Evolutionary conservation across 2,329 filamentous ascomycete species (phyloP).

Genomic region (Plectosphaerella plurivora): DNA sequence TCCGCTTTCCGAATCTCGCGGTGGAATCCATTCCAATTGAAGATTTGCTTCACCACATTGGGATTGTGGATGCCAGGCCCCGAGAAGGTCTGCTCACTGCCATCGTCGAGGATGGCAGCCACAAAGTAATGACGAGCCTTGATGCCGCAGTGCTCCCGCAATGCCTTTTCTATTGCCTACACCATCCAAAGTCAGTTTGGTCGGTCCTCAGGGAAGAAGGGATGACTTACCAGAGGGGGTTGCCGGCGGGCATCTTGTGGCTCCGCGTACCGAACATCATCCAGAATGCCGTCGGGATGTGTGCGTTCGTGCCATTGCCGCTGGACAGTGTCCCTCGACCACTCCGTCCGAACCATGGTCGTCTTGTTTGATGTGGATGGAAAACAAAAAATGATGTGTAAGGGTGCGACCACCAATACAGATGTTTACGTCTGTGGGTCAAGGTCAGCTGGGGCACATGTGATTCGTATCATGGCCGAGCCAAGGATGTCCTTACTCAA

Average conservation of each 20-base stretch:
- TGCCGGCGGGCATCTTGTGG: constrained; percentile 8
- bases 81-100: constrained; percentile 38
- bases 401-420: neutral
- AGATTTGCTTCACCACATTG: constrained; percentile 38
- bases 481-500: too few relatives aligned
- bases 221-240: constrained; percentile 9
- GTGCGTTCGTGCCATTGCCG: constrained; percentile 22
- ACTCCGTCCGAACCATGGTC: constrained; percentile 34
- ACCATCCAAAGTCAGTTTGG: neutral
- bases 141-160: constrained; percentile 49
- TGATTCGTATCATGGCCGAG: too few relatives aligned
- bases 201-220: neutral
- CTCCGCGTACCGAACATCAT: constrained; percentile 9
- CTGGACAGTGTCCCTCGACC: constrained; percentile 28
- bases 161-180: constrained; percentile 45
- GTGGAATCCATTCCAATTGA: constrained; percentile 37
- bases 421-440: too few relatives aligned
- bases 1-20: constrained; percentile 29
- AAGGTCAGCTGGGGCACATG: too few relatives aligned
- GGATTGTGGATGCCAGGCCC: constrained; percentile 35
- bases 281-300: constrained; percentile 12
- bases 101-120: constrained; percentile 44
- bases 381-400: constrained; percentile 4
- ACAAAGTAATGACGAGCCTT: constrained; percentile 48
- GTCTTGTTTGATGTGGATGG: neutral